phyloP scores from a whole-genome alignment of 2,329 filamentous ascomycete species.

The Echinosphaeria canescens region DNA sequence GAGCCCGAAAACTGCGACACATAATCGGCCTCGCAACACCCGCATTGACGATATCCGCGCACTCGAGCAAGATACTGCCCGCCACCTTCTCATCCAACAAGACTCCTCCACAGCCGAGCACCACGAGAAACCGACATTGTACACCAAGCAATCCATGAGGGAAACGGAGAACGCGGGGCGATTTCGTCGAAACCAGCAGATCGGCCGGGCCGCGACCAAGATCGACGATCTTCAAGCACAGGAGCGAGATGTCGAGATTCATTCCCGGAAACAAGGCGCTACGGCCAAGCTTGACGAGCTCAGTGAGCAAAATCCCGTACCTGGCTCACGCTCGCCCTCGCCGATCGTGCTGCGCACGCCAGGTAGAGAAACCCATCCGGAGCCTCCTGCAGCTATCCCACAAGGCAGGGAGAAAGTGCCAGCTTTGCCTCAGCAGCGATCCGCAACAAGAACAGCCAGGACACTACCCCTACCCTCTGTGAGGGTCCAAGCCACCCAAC shows the following conservation, averaged over 20 bases:
- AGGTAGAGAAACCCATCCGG: slow-evolving; percentile 8
- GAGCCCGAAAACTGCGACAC: not conserved
- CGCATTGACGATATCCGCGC: slow-evolving; percentile 20
- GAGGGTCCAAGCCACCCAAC: too few relatives aligned
- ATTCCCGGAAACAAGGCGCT: slow-evolving; percentile 24
- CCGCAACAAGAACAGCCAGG: slow-evolving; percentile 3
- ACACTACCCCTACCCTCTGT: too few relatives aligned
- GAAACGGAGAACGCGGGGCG: too few relatives aligned
- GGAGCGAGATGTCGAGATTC: slow-evolving; percentile 17
- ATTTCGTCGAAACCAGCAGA: slow-evolving; percentile 1
- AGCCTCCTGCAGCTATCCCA: too few relatives aligned
- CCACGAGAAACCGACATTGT: too few relatives aligned
- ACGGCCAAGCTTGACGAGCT: slow-evolving; percentile 28
- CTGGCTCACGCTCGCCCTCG: slow-evolving; percentile 17
- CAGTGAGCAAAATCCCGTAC: slow-evolving; percentile 21
- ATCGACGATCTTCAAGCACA: slow-evolving; percentile 23
- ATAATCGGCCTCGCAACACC: slow-evolving; percentile 14
- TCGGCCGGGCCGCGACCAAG: slow-evolving; percentile 15
- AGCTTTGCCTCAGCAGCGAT: too few relatives aligned
- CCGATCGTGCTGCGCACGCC: slow-evolving; percentile 14
- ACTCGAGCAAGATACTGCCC: slow-evolving; percentile 6
- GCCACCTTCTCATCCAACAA: slow-evolving; percentile 5
- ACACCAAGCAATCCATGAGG: too few relatives aligned
- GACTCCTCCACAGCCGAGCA: too few relatives aligned
- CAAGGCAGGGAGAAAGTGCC: too few relatives aligned